Evolutionary conservation across 306 rosid genomes (phyloP).

Genomic region (Acacia melanoxylon): DNA sequence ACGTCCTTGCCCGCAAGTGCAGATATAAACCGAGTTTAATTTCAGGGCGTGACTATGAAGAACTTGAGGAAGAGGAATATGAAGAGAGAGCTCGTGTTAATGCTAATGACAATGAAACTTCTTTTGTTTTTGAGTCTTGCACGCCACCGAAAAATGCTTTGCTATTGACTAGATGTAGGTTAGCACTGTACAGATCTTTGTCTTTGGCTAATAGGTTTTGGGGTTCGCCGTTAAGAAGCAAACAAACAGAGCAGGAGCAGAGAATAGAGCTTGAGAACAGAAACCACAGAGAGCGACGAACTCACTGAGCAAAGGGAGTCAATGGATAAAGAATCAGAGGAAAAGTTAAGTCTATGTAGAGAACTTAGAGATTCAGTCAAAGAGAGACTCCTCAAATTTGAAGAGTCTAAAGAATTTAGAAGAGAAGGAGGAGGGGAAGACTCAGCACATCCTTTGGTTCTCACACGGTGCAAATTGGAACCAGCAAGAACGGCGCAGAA

Average conservation of each 20-base stretch:
- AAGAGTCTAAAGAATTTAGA: too few relatives aligned
- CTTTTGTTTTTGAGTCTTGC: slow-evolving; percentile 27
- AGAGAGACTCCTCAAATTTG: too few relatives aligned
- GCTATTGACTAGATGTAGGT: slow-evolving; percentile 72
- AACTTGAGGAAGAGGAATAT: slow-evolving; percentile 19
- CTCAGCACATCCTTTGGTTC: too few relatives aligned
- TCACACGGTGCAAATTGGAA: too few relatives aligned
- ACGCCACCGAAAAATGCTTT: slow-evolving; percentile 75
- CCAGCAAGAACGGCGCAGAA: too few relatives aligned
- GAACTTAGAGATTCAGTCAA: slow-evolving; percentile 48
- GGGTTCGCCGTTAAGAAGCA: slow-evolving; percentile 49
- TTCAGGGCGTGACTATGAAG: slow-evolving; percentile 36
- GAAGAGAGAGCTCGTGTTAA: slow-evolving; percentile 27
- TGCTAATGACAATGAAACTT: not conserved
- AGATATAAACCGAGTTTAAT: slow-evolving; percentile 31
- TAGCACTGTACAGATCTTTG: slow-evolving; percentile 71
- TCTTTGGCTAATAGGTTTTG: slow-evolving; percentile 58
- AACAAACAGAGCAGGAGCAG: slow-evolving; percentile 36
- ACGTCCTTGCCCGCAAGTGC: too few relatives aligned
- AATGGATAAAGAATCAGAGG: slow-evolving; percentile 33
- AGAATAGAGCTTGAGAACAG: slow-evolving; percentile 24
- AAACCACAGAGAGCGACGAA: slow-evolving; percentile 29
- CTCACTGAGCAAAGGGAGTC: slow-evolving; percentile 39
- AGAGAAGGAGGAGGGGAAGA: too few relatives aligned
- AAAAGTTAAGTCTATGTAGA: slow-evolving; percentile 34